These are phyloP conservation scores for Ustilago loliicola DNA, from an alignment of 1,284 basidiomycete species.

Conservation along the genomic window DNA sequence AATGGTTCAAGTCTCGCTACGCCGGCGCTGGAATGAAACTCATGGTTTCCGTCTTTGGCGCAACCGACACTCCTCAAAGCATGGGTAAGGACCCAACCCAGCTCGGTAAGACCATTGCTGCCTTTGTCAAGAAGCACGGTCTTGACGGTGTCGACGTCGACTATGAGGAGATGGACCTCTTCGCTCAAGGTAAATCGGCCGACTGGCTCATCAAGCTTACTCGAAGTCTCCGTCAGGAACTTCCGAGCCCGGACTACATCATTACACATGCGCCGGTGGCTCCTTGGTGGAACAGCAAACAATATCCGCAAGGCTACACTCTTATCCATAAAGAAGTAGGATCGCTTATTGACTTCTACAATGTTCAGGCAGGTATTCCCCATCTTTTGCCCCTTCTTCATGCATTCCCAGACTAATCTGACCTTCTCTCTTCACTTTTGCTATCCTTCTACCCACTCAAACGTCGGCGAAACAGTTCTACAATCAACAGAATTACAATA, in stretches of 20 bases:
- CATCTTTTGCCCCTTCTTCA: too few species aligned
- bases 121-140: constrained; percentile 73
- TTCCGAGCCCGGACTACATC: constrained; percentile 71
- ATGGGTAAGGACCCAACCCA: constrained; percentile 29
- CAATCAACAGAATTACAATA: constrained; percentile 52
- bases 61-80: constrained; percentile 74
- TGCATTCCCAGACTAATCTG: not conserved
- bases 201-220: constrained; percentile 71
- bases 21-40: constrained; percentile 72
- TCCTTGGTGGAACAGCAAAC: constrained; percentile 55
- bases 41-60: constrained; percentile 71
- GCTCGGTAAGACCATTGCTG: constrained; percentile 58
- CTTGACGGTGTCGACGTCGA: constrained; percentile 77
- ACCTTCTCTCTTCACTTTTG: not conserved
- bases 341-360: constrained; percentile 72
- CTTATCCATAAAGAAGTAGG: constrained; percentile 50
- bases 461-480: too few species aligned
- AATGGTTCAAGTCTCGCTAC: constrained; percentile 70
- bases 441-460: too few species aligned
- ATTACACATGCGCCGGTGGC: constrained; percentile 67
- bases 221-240: constrained; percentile 71
- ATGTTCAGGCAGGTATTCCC: constrained; percentile 68
- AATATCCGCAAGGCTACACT: constrained; percentile 46
- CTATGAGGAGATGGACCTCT: constrained; percentile 73
- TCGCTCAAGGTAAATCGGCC: constrained; percentile 35